Evolutionary conservation across 164 flowering plant species (phyloP).

Genomic region (Sedum album): DNA sequence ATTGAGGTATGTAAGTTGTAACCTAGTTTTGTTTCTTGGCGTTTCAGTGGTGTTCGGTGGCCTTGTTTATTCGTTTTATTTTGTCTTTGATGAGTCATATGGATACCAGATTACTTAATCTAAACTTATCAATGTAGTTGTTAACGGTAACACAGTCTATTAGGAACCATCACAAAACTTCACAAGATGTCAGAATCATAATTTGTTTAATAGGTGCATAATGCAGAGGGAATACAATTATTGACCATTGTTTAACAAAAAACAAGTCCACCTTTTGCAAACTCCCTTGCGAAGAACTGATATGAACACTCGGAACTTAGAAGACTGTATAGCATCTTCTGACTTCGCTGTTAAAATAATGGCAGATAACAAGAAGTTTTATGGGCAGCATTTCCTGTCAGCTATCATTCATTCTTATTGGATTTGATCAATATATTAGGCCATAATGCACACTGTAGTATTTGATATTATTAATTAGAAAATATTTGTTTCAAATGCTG

Average conservation of each 20-base stretch:
- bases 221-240: neutral
- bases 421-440: neutral
- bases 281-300: neutral
- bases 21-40: neutral
- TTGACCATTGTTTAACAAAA: neutral
- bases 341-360: neutral
- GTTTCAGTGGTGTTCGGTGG: neutral
- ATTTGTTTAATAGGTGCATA: neutral
- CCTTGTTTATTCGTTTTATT: neutral
- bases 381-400: neutral
- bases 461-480: neutral
- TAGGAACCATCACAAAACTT: neutral
- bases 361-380: neutral
- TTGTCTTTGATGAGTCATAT: constrained; percentile 1
- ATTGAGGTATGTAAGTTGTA: constrained; percentile 86
- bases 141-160: neutral
- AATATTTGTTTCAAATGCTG: neutral
- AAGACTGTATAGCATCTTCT: neutral
- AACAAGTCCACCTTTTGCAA: neutral
- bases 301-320: neutral
- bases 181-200: neutral
- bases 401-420: neutral
- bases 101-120: neutral
- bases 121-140: neutral
- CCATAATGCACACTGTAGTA: neutral